Evolutionary conservation across 345 rosid species (phyloP).

Genomic region (Brassica incana): DNA sequence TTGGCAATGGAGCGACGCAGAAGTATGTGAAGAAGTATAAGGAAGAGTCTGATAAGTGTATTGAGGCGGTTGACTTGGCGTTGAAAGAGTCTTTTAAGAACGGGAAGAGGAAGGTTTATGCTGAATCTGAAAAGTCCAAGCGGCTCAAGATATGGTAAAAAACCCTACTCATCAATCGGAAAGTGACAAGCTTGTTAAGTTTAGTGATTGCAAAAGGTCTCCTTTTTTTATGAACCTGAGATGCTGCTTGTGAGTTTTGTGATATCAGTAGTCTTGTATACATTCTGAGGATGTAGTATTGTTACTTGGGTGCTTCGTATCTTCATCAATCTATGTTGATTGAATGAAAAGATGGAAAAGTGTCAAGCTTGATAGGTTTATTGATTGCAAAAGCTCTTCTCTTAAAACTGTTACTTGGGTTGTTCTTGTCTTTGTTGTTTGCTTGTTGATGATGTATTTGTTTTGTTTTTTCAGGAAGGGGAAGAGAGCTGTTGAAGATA

Average conservation of each 20-base stretch:
- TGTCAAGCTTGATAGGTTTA: background rate
- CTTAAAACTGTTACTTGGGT: background rate
- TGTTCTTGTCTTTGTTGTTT: background rate
- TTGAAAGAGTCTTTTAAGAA: conserved; percentile 60
- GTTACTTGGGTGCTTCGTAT: too few species aligned
- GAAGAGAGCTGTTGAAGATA: conserved; percentile 62
- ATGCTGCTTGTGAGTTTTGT: background rate
- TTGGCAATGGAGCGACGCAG: conserved; percentile 65
- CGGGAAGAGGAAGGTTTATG: conserved; percentile 47
- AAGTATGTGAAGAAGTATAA: conserved; percentile 72
- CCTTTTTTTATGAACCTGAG: background rate
- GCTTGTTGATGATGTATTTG: background rate
- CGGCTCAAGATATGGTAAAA: conserved; percentile 67
- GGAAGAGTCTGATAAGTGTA: conserved; percentile 77
- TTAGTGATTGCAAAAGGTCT: background rate
- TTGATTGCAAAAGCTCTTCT: conserved; percentile 11
- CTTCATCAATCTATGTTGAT: background rate
- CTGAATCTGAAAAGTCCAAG: conserved; percentile 45
- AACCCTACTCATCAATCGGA: background rate
- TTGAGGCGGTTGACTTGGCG: conserved; percentile 73
- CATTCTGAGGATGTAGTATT: too few species aligned
- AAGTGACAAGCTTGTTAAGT: background rate
- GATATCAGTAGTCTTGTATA: background rate
- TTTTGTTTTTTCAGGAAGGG: conserved; percentile 61
- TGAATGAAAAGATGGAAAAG: background rate